Evolutionary conservation across 106 monocot species (phyloP).

Genomic region (Allium cepa): DNA sequence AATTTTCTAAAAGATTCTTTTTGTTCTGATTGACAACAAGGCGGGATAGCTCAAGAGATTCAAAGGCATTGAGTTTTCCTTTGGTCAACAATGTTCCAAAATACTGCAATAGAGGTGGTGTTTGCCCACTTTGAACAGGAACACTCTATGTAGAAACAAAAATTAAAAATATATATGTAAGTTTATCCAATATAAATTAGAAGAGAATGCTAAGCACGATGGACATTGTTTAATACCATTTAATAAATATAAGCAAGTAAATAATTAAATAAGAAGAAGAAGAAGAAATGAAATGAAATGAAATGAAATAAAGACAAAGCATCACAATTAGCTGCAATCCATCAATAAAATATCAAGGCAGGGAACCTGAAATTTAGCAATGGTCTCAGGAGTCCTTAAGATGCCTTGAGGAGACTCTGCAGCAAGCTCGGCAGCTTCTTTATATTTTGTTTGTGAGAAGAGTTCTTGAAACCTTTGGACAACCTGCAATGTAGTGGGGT

Average conservation of each 20-base stretch:
- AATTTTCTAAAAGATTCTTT: slow-evolving; percentile 95
- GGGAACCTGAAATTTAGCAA: slow-evolving; percentile 94
- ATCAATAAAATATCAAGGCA: too few relatives aligned
- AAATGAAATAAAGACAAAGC: too few relatives aligned
- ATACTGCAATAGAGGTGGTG: slow-evolving; percentile 91
- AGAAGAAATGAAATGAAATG: neutral
- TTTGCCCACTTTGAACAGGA: slow-evolving; percentile 95
- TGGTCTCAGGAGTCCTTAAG: slow-evolving; percentile 87
- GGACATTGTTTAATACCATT: neutral
- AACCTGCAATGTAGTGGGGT: slow-evolving; percentile 37
- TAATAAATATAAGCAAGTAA: neutral
- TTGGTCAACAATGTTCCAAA: slow-evolving; percentile 93
- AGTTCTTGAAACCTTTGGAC: slow-evolving; percentile 95
- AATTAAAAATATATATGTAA: neutral
- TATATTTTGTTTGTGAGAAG: slow-evolving; percentile 95
- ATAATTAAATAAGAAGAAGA: neutral
- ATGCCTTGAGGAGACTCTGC: slow-evolving; percentile 96
- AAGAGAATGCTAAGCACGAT: neutral
- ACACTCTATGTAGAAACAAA: slow-evolving; percentile 57
- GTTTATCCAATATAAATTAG: too few relatives aligned
- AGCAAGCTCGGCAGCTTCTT: slow-evolving; percentile 98
- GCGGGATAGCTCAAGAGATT: slow-evolving; percentile 91
- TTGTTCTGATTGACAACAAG: slow-evolving; percentile 99
- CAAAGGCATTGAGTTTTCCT: slow-evolving; percentile 93
- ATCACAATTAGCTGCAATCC: too few relatives aligned